phyloP scores from a whole-genome alignment of 1,139 yeast genomes.

The Blastobotrys apis region DNA sequence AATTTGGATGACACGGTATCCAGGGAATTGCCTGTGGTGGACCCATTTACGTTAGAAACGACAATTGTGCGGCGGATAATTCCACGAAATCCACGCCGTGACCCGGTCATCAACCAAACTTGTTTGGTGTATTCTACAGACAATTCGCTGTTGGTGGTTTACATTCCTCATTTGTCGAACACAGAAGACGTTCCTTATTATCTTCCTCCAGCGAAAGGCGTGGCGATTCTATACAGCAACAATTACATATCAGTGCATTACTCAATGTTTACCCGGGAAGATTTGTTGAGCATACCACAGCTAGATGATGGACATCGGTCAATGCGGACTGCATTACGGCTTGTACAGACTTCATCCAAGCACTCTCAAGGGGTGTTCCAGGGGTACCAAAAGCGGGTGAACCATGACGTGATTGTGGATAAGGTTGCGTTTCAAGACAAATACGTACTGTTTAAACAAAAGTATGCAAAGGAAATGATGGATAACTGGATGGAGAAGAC shows the following conservation, averaged over 20 bases:
- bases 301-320: constrained; percentile 49
- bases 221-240: constrained; percentile 61
- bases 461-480: constrained; percentile 72
- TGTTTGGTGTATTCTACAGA: constrained; percentile 49
- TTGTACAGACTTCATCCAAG: constrained; percentile 72
- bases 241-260: constrained; percentile 73
- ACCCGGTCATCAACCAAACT: constrained; percentile 77
- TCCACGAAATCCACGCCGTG: constrained; percentile 87
- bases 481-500: constrained; percentile 88
- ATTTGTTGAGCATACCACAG: constrained; percentile 10
- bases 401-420: constrained; percentile 82
- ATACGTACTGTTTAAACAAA: constrained; percentile 75
- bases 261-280: constrained; percentile 46
- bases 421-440: constrained; percentile 79
- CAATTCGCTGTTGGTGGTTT: constrained; percentile 52
- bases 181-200: constrained; percentile 78
- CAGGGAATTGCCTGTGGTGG: constrained; percentile 42
- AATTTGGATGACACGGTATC: constrained; percentile 56
- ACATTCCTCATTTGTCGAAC: constrained; percentile 64
- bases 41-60: constrained; percentile 42
- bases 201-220: constrained; percentile 75
- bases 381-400: constrained; percentile 84
- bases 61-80: constrained; percentile 67
- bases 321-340: constrained; percentile 73
- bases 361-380: constrained; percentile 79